Evolutionary conservation across 78 protist species (phyloP).

Genomic region (Trichosphaerium sp.): DNA sequence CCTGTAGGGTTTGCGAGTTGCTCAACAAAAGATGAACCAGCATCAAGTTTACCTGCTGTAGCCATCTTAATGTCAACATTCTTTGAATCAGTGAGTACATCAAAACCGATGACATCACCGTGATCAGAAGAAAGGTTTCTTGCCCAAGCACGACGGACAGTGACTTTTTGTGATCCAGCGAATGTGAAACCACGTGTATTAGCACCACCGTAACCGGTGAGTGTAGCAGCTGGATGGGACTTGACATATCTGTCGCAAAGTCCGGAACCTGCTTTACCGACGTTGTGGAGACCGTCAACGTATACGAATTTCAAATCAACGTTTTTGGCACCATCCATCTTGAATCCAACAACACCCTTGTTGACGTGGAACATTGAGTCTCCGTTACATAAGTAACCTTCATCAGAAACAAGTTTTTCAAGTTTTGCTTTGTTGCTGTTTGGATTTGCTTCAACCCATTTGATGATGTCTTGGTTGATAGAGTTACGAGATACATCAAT

Average conservation of each 20-base stretch:
- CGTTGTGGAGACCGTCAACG: neutral
- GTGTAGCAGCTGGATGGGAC: neutral
- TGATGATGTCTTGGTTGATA: neutral
- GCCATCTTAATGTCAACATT: neutral
- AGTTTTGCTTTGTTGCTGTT: neutral
- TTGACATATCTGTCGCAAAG: neutral
- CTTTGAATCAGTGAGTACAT: neutral
- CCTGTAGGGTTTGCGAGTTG: no score
- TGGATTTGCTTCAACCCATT: neutral
- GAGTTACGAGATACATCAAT: neutral
- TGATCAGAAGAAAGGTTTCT: neutral
- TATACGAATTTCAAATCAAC: neutral
- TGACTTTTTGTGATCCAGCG: neutral
- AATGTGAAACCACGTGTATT: neutral
- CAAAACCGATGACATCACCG: neutral
- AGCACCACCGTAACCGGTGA: neutral
- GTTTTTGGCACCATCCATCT: neutral
- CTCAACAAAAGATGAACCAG: no score
- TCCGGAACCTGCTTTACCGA: neutral
- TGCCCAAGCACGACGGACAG: neutral
- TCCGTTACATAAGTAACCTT: neutral
- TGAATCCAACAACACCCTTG: neutral
- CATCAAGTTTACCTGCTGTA: no score
- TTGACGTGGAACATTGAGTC: neutral
- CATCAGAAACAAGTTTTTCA: neutral